These are phyloP conservation scores for Spizellomyces sp. DNA, from an alignment of 192 early-diverging fungal species.

Conservation along the genomic window DNA sequence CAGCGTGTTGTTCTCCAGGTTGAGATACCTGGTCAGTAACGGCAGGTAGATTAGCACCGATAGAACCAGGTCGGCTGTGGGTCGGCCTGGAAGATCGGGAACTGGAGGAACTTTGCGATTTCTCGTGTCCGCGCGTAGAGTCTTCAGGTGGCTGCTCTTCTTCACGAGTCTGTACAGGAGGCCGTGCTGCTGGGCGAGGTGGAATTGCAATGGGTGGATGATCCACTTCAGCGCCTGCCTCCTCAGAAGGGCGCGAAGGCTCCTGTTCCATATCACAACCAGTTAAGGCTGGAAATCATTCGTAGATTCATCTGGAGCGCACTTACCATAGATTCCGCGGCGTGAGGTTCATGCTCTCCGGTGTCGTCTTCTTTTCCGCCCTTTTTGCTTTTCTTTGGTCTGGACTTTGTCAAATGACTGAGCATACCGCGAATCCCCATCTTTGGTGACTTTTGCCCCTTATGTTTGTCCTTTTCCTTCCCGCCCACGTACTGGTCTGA, in stretches of 20 bases:
- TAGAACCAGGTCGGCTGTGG: constrained; percentile 12
- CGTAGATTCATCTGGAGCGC: no score
- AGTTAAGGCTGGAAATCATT: no score
- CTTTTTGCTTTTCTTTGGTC: constrained; percentile 44
- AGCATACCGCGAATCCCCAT: constrained; percentile 47
- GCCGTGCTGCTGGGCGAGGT: no score
- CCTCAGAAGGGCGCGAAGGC: no score
- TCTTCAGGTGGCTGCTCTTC: no score
- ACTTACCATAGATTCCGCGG: no score
- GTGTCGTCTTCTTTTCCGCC: constrained; percentile 17
- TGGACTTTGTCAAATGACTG: constrained; percentile 45
- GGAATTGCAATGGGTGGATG: no score
- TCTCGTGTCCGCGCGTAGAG: not conserved
- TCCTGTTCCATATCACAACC: no score
- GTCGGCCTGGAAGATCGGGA: constrained; percentile 1
- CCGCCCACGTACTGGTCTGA: not conserved
- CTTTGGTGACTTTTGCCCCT: constrained; percentile 29
- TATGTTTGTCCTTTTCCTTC: constrained; percentile 33
- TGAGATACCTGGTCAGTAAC: not conserved
- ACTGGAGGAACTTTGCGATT: not conserved
- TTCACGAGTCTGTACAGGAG: no score
- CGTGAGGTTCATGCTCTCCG: no score
- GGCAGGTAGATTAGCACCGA: not conserved
- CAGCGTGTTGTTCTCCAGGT: not conserved
- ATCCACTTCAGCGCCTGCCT: no score